Evolutionary conservation across 2,329 filamentous ascomycete species (phyloP), one percentile per base, ranked within the genome.

Genomic region (Trichophyton equinum): DNA sequence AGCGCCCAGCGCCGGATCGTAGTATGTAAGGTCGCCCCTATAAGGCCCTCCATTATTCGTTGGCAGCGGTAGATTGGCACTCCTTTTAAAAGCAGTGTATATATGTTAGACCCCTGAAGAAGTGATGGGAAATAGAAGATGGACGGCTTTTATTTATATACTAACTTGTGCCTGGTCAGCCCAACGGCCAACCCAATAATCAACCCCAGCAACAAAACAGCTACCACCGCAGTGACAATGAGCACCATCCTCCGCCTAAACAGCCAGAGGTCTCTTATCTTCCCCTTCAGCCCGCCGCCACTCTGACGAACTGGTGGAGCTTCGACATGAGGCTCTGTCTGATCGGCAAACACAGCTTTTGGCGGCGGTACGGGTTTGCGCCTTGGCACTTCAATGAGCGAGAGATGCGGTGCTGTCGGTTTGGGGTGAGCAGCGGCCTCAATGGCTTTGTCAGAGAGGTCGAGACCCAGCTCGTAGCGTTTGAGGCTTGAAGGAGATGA

Each of bases 1-100:
- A 0, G 87, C 84, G 11, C 88, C 88, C 3, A 89, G 77, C 0
- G 72, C 81, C 0, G 86, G 82, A 18, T 76, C 74, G 71, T 87
- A 91, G 74, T 85, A 91, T 0, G 86, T 89, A 58, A 88, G 71
- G 57, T 88, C 85, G 59, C 85, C 86, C 3, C 75, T 79, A 67
- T 82, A 83, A 0, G 79, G 77, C 1, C 78, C 75, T 9, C 76
- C 75, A 60, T 80, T 66, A 46, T 68, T 77, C 25, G 73, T 75
- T 2, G 81, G 81, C 6, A 83, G 74, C 2, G 81, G 80, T 5
- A 83, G 73, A 64, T 80, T 78, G 58, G 66, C 60, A 8, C 53
- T 62, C 46, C 56, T 63, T 7, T 7, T 7, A 30, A 38, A 38
- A 38, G 9, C 33, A 38, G 33, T 38, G 11, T 38, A 9, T 11